Evolutionary conservation across 2,329 filamentous ascomycete genomes (phyloP).

Genomic region (Tolypocladium paradoxum): DNA sequence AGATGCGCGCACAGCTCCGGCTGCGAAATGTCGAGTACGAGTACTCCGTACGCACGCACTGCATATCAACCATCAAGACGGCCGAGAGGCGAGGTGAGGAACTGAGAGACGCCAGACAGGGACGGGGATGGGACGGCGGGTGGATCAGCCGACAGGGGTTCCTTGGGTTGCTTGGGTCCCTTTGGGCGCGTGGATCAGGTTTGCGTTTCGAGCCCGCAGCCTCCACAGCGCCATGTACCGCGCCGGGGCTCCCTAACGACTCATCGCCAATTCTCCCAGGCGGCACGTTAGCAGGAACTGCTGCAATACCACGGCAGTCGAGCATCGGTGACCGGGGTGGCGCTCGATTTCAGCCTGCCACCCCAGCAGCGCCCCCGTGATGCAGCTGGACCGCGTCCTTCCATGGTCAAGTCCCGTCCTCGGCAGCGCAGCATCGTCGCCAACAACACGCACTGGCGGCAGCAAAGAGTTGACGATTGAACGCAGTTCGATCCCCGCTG

Average conservation of each 20-base stretch:
- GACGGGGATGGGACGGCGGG: not conserved
- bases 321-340: not conserved
- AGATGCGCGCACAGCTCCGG: not conserved
- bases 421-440: not conserved
- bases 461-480: not conserved
- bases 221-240: not conserved
- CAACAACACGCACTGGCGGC: not conserved
- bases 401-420: not conserved
- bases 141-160: not conserved
- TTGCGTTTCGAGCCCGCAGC: not conserved
- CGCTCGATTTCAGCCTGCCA: not conserved
- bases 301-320: slow-evolving; percentile 2
- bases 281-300: not conserved
- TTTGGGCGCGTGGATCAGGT: slow-evolving; percentile 1
- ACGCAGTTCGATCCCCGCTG: not conserved
- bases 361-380: slow-evolving; percentile 2
- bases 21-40: not conserved
- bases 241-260: not conserved
- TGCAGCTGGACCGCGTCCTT: slow-evolving; percentile 2
- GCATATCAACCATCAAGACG: not conserved
- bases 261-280: not conserved
- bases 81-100: not conserved
- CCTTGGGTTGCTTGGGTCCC: not conserved
- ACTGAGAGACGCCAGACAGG: not conserved
- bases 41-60: too few relatives aligned